These are phyloP conservation scores for Capsicum baccatum DNA, from an alignment of 257 asterid species.

Conservation along the genomic window DNA sequence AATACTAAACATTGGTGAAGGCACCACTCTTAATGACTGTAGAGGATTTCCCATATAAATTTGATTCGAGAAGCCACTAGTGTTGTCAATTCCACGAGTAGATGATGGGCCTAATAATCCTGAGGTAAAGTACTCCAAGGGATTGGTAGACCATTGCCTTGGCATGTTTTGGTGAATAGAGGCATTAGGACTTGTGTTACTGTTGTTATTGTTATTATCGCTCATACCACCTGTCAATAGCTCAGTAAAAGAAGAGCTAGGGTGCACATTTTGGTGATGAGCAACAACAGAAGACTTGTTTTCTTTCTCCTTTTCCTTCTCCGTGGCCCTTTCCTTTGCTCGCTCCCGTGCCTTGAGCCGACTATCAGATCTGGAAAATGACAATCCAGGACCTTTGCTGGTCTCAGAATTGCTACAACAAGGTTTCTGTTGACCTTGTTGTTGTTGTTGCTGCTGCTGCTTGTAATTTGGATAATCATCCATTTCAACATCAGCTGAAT, in stretches of 20 bases:
- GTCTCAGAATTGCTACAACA: slow-evolving; percentile 53
- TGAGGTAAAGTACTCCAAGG: slow-evolving; percentile 52
- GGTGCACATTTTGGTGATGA: slow-evolving; percentile 51
- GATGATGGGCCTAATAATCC: slow-evolving; percentile 47
- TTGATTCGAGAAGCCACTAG: slow-evolving; percentile 37
- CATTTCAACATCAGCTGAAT: slow-evolving; percentile 57
- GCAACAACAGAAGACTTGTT: slow-evolving; percentile 35
- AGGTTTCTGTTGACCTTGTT: not conserved
- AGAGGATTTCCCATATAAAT: slow-evolving; percentile 40
- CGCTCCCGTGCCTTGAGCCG: slow-evolving; percentile 56
- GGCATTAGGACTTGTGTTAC: not conserved
- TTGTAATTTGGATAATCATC: slow-evolving; percentile 48
- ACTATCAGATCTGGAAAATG: slow-evolving; percentile 62
- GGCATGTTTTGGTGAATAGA: not conserved
- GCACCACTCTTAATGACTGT: slow-evolving; percentile 30
- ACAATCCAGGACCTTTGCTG: slow-evolving; percentile 60
- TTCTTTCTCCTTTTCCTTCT: slow-evolving; percentile 55
- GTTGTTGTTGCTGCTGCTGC: slow-evolving; percentile 35
- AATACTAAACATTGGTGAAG: slow-evolving; percentile 49
- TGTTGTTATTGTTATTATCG: slow-evolving; percentile 30
- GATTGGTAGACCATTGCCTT: slow-evolving; percentile 48
- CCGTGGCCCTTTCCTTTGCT: slow-evolving; percentile 52
- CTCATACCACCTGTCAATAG: slow-evolving; percentile 52
- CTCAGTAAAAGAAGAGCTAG: slow-evolving; percentile 59
- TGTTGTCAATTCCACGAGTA: slow-evolving; percentile 25